Percentiles rank a stretch among this genome's conserved stretches.
These are phyloP conservation scores for Zymoseptoria passerinii DNA, from an alignment of 2,329 filamentous ascomycete genomes.

Conservation along the genomic window DNA sequence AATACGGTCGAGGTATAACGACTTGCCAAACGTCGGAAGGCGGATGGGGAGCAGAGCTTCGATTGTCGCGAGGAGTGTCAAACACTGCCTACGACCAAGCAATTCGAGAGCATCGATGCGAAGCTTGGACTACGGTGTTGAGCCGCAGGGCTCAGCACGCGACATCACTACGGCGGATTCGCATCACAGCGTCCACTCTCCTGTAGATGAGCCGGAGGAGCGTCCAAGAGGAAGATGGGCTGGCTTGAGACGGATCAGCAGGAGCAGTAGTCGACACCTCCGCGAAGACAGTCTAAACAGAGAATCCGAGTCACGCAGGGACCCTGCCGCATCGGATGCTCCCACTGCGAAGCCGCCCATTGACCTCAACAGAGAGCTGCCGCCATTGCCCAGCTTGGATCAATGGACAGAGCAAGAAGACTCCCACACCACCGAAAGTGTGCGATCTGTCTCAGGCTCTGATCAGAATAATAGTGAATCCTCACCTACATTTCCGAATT, in stretches of 20 bases:
- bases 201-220: slow-evolving; percentile 11
- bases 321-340: background rate
- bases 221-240: slow-evolving; percentile 6
- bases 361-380: slow-evolving; percentile 41
- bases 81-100: slow-evolving; percentile 35
- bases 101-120: background rate
- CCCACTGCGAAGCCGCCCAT: slow-evolving; percentile 18
- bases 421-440: background rate
- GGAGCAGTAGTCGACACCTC: background rate
- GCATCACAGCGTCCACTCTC: slow-evolving; percentile 16
- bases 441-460: background rate
- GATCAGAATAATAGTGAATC: background rate
- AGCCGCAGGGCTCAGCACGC: background rate
- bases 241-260: slow-evolving; percentile 4
- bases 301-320: background rate
- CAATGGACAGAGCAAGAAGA: slow-evolving; percentile 26
- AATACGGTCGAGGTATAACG: background rate
- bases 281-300: background rate
- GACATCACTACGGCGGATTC: slow-evolving; percentile 10
- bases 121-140: background rate
- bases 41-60: slow-evolving; percentile 7
- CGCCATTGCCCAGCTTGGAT: slow-evolving; percentile 40
- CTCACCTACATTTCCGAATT: background rate
- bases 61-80: slow-evolving; percentile 13
- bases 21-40: slow-evolving; percentile 8